These are phyloP conservation scores for Globisporangium nagaii DNA, from an alignment of 352 stramenopile genomes.

Conservation along the genomic window DNA sequence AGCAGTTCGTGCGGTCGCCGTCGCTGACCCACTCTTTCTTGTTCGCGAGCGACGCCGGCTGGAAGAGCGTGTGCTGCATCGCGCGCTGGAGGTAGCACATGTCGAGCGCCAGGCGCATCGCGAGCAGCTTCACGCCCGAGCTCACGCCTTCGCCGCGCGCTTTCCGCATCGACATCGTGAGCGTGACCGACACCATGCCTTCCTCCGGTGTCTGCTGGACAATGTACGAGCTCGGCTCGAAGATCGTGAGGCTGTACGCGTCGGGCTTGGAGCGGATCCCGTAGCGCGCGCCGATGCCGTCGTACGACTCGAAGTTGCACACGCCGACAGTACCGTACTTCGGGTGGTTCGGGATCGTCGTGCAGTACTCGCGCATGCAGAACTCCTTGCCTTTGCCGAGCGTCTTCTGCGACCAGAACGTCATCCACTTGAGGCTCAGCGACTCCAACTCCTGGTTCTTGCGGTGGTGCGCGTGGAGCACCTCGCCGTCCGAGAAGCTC, in stretches of 20 bases:
- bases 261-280: conserved; percentile 65
- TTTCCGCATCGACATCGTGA: conserved; percentile 80
- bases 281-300: conserved; percentile 68
- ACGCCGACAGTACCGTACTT: conserved; percentile 61
- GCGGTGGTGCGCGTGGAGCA: conserved; percentile 52
- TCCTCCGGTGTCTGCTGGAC: conserved; percentile 69
- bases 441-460: conserved; percentile 41
- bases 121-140: conserved; percentile 62
- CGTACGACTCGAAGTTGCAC: conserved; percentile 78
- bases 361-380: conserved; percentile 75
- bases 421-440: conserved; percentile 82
- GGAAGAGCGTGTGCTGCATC: conserved; percentile 71
- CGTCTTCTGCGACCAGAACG: conserved; percentile 70
- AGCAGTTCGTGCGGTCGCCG: conserved; percentile 70
- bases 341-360: conserved; percentile 46
- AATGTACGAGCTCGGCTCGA: conserved; percentile 70
- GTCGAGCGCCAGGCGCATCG: conserved; percentile 56
- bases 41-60: conserved; percentile 45
- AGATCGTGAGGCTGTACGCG: conserved; percentile 73
- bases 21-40: conserved; percentile 83
- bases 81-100: conserved; percentile 45
- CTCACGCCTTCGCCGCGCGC: conserved; percentile 66
- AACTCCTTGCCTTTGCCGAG: conserved; percentile 80
- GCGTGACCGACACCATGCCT: conserved; percentile 53
- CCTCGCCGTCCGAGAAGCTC: conserved; percentile 74